A percentile compares a stretch with the other conserved stretches of the same genome.
Evolutionary conservation across 129 eudicot genomes (phyloP).

Genomic region (Tagetes patula): DNA sequence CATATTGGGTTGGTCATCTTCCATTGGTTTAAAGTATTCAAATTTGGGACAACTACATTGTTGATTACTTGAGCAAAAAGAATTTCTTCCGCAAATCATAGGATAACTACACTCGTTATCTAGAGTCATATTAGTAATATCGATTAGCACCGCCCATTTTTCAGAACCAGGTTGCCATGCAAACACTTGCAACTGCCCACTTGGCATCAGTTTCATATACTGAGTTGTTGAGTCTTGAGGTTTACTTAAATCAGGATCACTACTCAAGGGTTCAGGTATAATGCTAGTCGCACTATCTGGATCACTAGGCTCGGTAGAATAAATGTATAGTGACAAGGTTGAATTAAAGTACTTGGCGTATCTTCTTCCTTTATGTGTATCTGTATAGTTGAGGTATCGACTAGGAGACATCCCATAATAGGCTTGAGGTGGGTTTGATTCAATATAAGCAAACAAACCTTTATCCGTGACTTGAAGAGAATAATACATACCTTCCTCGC

Average conservation of each 20-base stretch:
- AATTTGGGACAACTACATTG: slow-evolving; percentile 25
- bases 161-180: neutral
- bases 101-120: slow-evolving; percentile 16
- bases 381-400: neutral
- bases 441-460: slow-evolving; percentile 14
- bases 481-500: slow-evolving; percentile 22
- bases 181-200: slow-evolving; percentile 29
- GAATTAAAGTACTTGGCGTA: slow-evolving; percentile 7
- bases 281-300: neutral
- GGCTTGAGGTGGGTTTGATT: slow-evolving; percentile 24
- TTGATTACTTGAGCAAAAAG: slow-evolving; percentile 32
- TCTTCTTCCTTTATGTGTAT: neutral
- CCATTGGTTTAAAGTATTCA: slow-evolving; percentile 16
- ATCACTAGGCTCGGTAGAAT: neutral
- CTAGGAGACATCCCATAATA: neutral
- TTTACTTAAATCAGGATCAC: too few relatives aligned
- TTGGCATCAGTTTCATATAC: slow-evolving; percentile 27
- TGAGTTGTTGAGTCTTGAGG: neutral
- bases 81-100: slow-evolving; percentile 32
- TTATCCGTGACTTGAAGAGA: neutral
- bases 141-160: neutral
- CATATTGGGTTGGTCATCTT: slow-evolving; percentile 3
- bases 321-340: neutral
- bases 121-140: neutral
- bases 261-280: too few relatives aligned